These are phyloP conservation scores for Penicillium diatomitis DNA, from an alignment of 495 filamentous ascomycete species.

Conservation along the genomic window DNA sequence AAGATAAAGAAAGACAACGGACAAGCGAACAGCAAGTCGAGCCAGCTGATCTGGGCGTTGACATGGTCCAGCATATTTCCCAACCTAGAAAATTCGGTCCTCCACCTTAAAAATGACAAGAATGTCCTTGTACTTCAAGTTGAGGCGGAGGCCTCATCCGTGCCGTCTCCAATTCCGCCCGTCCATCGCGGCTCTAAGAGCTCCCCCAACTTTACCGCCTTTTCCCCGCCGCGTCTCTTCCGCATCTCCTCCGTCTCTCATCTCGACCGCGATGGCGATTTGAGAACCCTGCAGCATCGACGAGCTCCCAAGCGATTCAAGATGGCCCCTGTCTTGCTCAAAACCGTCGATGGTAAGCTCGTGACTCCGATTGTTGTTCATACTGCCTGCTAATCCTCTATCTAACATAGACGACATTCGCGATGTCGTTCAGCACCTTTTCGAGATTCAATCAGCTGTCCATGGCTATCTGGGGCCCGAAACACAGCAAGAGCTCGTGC, in stretches of 20 bases:
- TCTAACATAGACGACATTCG: slow-evolving; percentile 35
- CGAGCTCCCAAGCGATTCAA: background rate
- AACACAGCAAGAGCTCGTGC: slow-evolving; percentile 50
- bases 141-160: background rate
- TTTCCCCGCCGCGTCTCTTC: slow-evolving; percentile 6
- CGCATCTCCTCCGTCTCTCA: slow-evolving; percentile 1
- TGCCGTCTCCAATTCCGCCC: background rate
- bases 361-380: no score
- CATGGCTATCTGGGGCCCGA: slow-evolving; percentile 60
- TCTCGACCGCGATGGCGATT: background rate
- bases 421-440: slow-evolving; percentile 74
- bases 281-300: background rate
- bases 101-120: no score
- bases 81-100: no score
- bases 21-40: no score
- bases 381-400: background rate
- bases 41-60: no score
- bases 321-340: slow-evolving; percentile 40
- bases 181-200: background rate
- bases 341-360: slow-evolving; percentile 41
- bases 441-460: slow-evolving; percentile 66
- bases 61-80: no score
- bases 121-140: no score
- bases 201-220: slow-evolving; percentile 14
- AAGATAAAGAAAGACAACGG: no score